Base-by-base conservation (phyloP, 768 basidiomycete species). In the Boletus rufocinnamomeus region DNA sequence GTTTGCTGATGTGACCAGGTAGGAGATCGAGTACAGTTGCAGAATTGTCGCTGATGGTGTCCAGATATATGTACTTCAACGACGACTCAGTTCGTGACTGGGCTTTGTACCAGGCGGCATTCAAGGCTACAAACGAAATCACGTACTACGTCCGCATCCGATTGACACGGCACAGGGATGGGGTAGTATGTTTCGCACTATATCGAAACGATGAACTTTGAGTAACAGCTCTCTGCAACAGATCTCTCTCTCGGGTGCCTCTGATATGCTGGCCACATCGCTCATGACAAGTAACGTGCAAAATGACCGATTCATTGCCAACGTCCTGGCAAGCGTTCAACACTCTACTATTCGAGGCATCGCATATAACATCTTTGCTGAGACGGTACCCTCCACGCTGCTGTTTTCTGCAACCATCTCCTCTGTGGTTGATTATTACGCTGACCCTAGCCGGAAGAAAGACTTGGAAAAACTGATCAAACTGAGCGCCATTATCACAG, bases 341-440 rank as follows among this genome's bases (percentile, higher is more conserved):
- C 25, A 57, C 16, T 32, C 50, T 28, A 68, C 58, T 35, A 64
- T 58, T 57, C 72, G 60, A 69, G 57, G 79, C 25, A 66, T 85
- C n/a, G 78, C 83, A 2, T 69, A 74, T n/a, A 74, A 76, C 28
- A 72, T 84, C 9, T 82, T 88, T 61, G 76, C 79, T 9, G 80
- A 85, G 48, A 67, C 79, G 17, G 77, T 87, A 14, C 84, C 85
- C 6, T 83, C 84, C 19, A 78, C 81, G 3, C 74, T 83, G 0
- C 66, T 82, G 7, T 87, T 83, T 73, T 84, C 84, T 1, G 77
- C 84, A 51, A 77, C 80, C 13, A 69, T 88, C 43, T 76, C 81
- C 4, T 79, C 81, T 54, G 78, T 86, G 25, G 75, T 90, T 50
- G 76, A 87, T 64, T 87, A 83, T 71, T 89, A 84, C 63, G 72